These are phyloP conservation scores for Ophiostoma ulmi DNA, from an alignment of 2,329 filamentous ascomycete species.

Conservation along the genomic window DNA sequence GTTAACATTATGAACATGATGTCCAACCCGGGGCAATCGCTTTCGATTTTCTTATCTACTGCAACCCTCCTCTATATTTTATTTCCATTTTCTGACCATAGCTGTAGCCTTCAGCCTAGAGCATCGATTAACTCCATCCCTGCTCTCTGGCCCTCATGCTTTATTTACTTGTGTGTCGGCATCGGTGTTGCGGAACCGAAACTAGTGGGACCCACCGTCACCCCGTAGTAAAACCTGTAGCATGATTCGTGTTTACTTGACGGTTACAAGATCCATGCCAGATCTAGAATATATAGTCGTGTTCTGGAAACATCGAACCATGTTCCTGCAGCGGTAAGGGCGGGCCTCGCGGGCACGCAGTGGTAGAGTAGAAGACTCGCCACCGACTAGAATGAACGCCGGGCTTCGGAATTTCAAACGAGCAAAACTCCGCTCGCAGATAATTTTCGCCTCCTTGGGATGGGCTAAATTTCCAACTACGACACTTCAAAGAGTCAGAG, in stretches of 20 bases:
- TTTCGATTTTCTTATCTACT: too few species aligned
- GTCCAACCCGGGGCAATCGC: too few species aligned
- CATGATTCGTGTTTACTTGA: neutral
- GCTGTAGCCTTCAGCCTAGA: too few species aligned
- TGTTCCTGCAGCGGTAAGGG: neutral
- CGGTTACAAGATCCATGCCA: neutral
- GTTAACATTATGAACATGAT: too few species aligned
- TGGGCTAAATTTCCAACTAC: neutral
- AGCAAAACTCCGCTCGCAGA: neutral
- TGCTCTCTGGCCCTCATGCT: neutral
- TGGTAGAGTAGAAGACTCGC: neutral
- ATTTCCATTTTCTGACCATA: too few species aligned
- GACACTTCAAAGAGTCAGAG: neutral
- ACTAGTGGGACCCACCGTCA: neutral
- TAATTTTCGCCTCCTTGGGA: neutral
- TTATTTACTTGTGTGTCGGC: neutral
- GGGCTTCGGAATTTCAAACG: neutral
- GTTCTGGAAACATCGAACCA: neutral
- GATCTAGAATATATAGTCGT: neutral
- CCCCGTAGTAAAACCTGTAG: constrained; percentile 3
- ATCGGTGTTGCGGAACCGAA: constrained; percentile 10
- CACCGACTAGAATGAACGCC: neutral
- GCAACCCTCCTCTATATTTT: too few species aligned
- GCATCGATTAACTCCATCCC: too few species aligned
- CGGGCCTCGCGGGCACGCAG: neutral